A percentile compares a stretch with the other conserved stretches of the same genome.
These are phyloP conservation scores for Dendrostoma leiphaemia DNA, from an alignment of 2,329 filamentous ascomycete species.

Conservation along the genomic window DNA sequence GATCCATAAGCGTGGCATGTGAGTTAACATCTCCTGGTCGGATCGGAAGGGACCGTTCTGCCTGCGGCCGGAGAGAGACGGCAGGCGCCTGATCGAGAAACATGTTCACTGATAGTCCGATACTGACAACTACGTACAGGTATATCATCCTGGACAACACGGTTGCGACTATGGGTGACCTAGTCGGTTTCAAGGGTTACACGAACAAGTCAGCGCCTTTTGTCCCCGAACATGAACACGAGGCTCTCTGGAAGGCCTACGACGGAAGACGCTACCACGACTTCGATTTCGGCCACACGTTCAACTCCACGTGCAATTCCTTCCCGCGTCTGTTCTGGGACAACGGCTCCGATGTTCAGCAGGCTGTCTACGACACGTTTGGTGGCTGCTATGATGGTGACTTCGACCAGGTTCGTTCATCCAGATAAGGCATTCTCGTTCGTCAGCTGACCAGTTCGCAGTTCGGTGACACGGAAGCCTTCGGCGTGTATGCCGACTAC, in stretches of 20 bases:
- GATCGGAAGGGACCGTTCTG: too few species aligned
- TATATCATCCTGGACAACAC: constrained; percentile 58
- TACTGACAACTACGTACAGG: constrained; percentile 5
- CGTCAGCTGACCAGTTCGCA: neutral
- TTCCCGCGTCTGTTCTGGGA: constrained; percentile 62
- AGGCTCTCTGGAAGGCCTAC: constrained; percentile 52
- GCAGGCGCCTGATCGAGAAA: too few species aligned
- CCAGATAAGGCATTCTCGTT: too few species aligned
- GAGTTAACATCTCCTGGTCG: constrained; percentile 39
- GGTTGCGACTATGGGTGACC: constrained; percentile 60
- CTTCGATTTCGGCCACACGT: constrained; percentile 51
- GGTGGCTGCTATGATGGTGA: constrained; percentile 50
- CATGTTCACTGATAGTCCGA: too few species aligned
- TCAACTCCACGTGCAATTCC: constrained; percentile 45
- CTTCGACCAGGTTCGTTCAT: constrained; percentile 13
- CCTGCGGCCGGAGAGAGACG: neutral
- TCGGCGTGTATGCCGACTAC: constrained; percentile 62
- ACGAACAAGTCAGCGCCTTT: constrained; percentile 57
- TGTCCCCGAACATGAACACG: constrained; percentile 48
- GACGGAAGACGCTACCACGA: constrained; percentile 49
- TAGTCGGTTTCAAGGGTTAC: constrained; percentile 57
- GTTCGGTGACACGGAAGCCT: constrained; percentile 63
- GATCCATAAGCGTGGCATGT: constrained; percentile 62
- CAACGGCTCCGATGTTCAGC: constrained; percentile 48
- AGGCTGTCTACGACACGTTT: constrained; percentile 43